A percentile compares a stretch with the other conserved stretches of the same genome.
Conservation (phyloP, 139 green algal genomes). For the Micromonas commoda region DNA sequence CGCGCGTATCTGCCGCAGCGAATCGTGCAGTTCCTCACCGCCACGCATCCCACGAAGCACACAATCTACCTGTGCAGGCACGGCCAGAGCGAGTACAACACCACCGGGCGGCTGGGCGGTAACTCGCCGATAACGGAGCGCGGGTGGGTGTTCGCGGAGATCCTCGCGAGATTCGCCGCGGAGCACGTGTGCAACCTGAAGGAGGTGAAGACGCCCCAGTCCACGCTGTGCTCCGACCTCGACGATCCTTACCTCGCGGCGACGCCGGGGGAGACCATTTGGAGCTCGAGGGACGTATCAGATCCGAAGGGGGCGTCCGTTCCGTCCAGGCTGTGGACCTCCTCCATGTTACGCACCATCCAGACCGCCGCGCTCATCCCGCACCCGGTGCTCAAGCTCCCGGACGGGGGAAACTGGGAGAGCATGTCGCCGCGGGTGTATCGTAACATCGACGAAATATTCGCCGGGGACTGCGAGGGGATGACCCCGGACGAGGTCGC, state of each 20-base stretch:
- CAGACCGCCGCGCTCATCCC: slow-evolving; percentile 46
- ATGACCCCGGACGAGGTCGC: slow-evolving; percentile 48
- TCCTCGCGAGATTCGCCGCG: slow-evolving; percentile 26
- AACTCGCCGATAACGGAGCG: slow-evolving; percentile 27
- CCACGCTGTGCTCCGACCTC: no score
- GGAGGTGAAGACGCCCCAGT: neutral
- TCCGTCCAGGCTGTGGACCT: slow-evolving; percentile 63
- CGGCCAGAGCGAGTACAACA: slow-evolving; percentile 38
- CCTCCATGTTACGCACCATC: slow-evolving; percentile 82
- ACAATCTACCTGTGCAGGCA: slow-evolving; percentile 32
- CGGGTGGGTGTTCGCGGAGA: slow-evolving; percentile 24
- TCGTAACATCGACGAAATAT: slow-evolving; percentile 45
- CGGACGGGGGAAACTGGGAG: slow-evolving; percentile 18
- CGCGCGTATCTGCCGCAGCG: slow-evolving; percentile 29
- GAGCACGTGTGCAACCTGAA: neutral
- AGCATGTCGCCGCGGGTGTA: slow-evolving; percentile 29
- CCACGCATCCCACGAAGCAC: slow-evolving; percentile 27
- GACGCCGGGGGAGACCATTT: no score
- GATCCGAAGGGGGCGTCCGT: neutral
- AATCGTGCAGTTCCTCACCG: slow-evolving; percentile 35
- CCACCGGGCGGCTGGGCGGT: slow-evolving; percentile 19
- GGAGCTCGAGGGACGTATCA: no score
- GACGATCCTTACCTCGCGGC: no score
- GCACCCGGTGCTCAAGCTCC: slow-evolving; percentile 6
- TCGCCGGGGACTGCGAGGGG: slow-evolving; percentile 45